Conservation (phyloP, 2,329 filamentous ascomycete genomes). For the Ophiostoma sp. region DNA sequence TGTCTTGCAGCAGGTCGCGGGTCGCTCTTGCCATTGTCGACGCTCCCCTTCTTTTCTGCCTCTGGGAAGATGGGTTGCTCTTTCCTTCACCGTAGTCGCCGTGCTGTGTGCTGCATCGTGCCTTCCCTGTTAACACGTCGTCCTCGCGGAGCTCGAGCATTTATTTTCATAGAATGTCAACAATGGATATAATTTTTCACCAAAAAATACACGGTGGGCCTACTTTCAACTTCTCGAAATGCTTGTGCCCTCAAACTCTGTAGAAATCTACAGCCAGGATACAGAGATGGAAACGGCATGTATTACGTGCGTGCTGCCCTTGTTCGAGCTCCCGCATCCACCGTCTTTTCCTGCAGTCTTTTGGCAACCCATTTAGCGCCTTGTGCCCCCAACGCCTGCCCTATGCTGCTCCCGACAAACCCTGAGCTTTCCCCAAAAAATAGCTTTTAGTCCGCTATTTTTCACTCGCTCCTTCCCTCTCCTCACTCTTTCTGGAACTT, state of each 20-base stretch:
- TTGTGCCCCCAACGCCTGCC: background rate
- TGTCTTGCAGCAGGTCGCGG: background rate
- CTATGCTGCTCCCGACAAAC: constrained; percentile 6
- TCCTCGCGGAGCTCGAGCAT: background rate
- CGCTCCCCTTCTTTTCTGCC: background rate
- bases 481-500: constrained; percentile 18
- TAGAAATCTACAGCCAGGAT: background rate
- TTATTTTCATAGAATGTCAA: background rate
- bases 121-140: background rate
- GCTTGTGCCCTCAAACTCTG: background rate
- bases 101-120: background rate
- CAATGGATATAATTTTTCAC: background rate
- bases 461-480: background rate
- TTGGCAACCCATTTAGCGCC: constrained; percentile 12
- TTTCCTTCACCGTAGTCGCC: background rate
- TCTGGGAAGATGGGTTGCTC: background rate
- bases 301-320: background rate
- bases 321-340: background rate
- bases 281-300: background rate
- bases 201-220: background rate
- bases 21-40: background rate
- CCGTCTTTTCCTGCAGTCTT: background rate
- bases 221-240: background rate
- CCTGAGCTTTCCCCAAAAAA: constrained; percentile 21
- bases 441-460: constrained; percentile 16